Percentiles rank a stretch among this genome's conserved stretches.
phyloP scores from a whole-genome alignment of 495 filamentous ascomycete species.

The Penicillium ochrochloron region DNA sequence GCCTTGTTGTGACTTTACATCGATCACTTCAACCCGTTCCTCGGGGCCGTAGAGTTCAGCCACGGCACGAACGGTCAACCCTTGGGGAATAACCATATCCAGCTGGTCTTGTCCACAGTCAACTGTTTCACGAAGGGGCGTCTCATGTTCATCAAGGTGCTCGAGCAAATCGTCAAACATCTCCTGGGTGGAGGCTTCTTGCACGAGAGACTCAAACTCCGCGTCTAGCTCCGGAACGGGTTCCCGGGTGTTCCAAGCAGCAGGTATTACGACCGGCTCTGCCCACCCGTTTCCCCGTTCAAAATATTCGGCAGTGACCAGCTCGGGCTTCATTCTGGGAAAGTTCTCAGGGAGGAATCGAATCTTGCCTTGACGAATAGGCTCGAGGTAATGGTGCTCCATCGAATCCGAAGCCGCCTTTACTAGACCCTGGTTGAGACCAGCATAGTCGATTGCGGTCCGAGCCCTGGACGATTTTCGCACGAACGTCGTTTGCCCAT shows the following conservation, averaged over 20 bases:
- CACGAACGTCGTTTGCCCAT: slow-evolving; percentile 69
- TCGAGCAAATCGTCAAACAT: slow-evolving; percentile 56
- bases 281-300: slow-evolving; percentile 70
- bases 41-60: slow-evolving; percentile 69
- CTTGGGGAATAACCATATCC: slow-evolving; percentile 75
- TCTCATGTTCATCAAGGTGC: slow-evolving; percentile 39
- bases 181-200: slow-evolving; percentile 46
- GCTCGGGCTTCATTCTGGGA: slow-evolving; percentile 68
- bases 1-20: slow-evolving; percentile 75
- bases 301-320: slow-evolving; percentile 69
- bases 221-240: slow-evolving; percentile 29
- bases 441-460: slow-evolving; percentile 76
- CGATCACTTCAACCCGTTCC: slow-evolving; percentile 72
- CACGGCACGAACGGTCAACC: slow-evolving; percentile 68
- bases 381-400: slow-evolving; percentile 75
- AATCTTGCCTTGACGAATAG: slow-evolving; percentile 70
- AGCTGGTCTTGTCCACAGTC: slow-evolving; percentile 69
- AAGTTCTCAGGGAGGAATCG: slow-evolving; percentile 67
- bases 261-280: slow-evolving; percentile 73
- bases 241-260: slow-evolving; percentile 63
- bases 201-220: slow-evolving; percentile 40
- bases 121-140: slow-evolving; percentile 50
- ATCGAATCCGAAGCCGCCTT: slow-evolving; percentile 70
- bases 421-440: slow-evolving; percentile 72
- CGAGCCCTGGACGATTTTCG: slow-evolving; percentile 68